A percentile compares a stretch with the other conserved stretches of the same genome.
These are phyloP conservation scores for Tulasnella sp. DNA, from an alignment of 768 basidiomycete species.

Conservation along the genomic window DNA sequence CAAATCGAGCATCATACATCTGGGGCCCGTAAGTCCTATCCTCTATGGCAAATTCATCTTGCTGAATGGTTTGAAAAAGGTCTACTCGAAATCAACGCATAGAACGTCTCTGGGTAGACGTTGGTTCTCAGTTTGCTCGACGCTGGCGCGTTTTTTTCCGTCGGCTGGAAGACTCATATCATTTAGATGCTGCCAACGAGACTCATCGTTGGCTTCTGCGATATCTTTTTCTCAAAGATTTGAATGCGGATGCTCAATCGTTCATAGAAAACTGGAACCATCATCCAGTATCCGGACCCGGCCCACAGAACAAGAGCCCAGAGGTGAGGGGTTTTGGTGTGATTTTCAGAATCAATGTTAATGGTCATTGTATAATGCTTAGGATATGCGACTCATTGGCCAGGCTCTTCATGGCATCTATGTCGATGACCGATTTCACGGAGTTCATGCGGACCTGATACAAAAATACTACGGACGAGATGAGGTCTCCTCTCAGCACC, in stretches of 20 bases:
- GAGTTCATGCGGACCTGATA: neutral
- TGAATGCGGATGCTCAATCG: neutral
- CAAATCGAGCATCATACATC: slow-evolving; percentile 11
- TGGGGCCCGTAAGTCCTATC: neutral
- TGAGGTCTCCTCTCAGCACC: neutral
- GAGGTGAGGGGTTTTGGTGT: neutral
- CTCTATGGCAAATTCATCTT: no score
- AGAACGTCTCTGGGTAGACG: neutral
- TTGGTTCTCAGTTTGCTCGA: neutral
- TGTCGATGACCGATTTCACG: neutral
- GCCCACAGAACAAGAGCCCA: neutral
- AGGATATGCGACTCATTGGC: neutral
- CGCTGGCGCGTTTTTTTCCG: neutral
- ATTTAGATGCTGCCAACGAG: neutral
- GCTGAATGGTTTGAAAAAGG: neutral
- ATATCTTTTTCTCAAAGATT: neutral
- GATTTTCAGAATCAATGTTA: neutral
- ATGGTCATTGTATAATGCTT: neutral
- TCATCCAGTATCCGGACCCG: neutral
- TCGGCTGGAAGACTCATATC: neutral
- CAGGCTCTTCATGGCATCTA: neutral
- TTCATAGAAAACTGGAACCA: neutral
- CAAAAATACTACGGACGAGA: neutral
- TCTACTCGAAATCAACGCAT: neutral
- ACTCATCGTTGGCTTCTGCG: neutral